Conservation (phyloP, 1,139 yeast species). For the Waltiozyma sp. region DNA sequence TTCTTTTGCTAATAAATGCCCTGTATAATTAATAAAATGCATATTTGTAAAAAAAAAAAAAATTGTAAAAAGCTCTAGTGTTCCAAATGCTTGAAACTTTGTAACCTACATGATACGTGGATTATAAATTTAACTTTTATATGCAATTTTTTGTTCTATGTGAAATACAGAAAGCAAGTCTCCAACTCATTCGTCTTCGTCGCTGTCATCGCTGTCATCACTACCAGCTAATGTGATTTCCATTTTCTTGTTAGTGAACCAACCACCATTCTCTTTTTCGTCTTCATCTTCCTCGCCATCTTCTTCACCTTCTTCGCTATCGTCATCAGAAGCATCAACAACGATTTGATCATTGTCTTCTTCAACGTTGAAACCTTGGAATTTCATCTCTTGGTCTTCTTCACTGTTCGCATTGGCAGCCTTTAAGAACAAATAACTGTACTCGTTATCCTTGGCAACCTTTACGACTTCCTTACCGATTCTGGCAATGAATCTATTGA, state of each 20-base stretch:
- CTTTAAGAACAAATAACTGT: slow-evolving; percentile 35
- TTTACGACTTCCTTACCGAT: slow-evolving; percentile 63
- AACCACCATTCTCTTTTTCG: slow-evolving; percentile 17
- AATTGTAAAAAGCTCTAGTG: too few relatives aligned
- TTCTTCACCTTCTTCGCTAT: slow-evolving; percentile 11
- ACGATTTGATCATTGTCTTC: slow-evolving; percentile 17
- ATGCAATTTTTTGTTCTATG: background rate
- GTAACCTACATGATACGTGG: too few relatives aligned
- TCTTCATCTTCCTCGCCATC: slow-evolving; percentile 17
- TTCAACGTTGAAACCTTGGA: slow-evolving; percentile 2
- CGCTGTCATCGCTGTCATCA: slow-evolving; percentile 12
- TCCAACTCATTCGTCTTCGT: background rate
- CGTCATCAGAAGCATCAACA: slow-evolving; percentile 21
- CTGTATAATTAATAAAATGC: too few relatives aligned
- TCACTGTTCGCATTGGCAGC: slow-evolving; percentile 18
- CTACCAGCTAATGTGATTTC: slow-evolving; percentile 9
- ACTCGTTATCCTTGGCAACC: slow-evolving; percentile 44
- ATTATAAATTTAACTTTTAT: background rate
- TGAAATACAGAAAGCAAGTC: background rate
- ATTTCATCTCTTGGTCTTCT: slow-evolving; percentile 11
- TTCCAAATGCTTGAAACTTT: too few relatives aligned
- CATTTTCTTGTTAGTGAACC: slow-evolving; percentile 17
- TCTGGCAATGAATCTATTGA: slow-evolving; percentile 67
- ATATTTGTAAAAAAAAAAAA: too few relatives aligned
- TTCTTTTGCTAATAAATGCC: too few relatives aligned